Percentiles rank a stretch among this genome's conserved stretches.
phyloP scores from a whole-genome alignment of 2,329 filamentous ascomycete genomes.

The Botrytis fragariae region DNA sequence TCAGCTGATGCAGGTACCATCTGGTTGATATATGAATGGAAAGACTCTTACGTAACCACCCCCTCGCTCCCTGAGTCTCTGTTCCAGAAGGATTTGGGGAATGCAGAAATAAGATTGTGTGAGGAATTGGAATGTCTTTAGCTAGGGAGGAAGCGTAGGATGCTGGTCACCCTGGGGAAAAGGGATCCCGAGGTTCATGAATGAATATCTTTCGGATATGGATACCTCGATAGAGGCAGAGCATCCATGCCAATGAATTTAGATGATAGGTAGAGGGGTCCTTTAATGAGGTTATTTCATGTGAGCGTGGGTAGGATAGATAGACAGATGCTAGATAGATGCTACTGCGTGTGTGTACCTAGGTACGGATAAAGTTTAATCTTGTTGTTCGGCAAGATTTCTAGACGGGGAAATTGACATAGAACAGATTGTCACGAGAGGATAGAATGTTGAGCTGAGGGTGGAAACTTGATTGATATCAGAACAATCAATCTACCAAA shows the following conservation, averaged over 20 bases:
- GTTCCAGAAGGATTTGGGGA: constrained; percentile 9
- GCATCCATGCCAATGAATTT: background rate
- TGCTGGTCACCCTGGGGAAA: background rate
- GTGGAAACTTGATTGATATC: background rate
- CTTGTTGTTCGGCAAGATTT: background rate
- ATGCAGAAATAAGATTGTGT: background rate
- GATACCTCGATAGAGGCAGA: background rate
- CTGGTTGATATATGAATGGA: background rate
- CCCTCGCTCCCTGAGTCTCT: background rate
- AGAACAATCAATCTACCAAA: background rate
- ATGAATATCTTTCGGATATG: background rate
- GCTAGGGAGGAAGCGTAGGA: background rate
- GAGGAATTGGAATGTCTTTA: constrained; percentile 5
- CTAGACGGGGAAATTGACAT: background rate
- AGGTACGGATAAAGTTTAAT: background rate
- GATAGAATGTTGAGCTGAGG: background rate
- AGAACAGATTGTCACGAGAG: background rate
- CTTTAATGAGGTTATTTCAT: constrained; percentile 1
- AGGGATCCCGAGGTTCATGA: background rate
- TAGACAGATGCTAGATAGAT: background rate
- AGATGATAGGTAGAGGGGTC: background rate
- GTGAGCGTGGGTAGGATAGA: background rate
- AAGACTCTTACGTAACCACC: background rate
- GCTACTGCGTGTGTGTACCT: background rate
- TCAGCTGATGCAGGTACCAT: constrained; percentile 3